phyloP scores from a whole-genome alignment of 2,329 filamentous ascomycete genomes.

The Apiospora koreana region DNA sequence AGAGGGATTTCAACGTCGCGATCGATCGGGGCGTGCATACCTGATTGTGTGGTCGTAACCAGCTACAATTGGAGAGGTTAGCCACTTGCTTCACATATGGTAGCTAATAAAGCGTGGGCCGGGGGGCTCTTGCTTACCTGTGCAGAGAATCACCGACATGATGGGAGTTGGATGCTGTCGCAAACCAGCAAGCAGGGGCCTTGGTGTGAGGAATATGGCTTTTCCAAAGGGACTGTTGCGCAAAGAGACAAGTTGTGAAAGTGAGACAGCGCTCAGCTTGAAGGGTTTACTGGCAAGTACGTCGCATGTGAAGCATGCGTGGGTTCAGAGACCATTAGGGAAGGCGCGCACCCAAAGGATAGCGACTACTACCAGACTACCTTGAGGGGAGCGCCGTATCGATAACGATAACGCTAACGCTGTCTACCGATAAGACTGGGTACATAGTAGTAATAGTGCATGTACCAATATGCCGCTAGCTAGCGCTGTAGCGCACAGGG shows the following conservation, averaged over 20 bases:
- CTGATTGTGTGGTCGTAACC: constrained; percentile 66
- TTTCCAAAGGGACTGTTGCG: not conserved
- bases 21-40: constrained; percentile 37
- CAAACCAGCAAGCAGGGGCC: not conserved
- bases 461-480: not conserved
- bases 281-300: not conserved
- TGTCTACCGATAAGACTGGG: no score
- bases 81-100: not conserved
- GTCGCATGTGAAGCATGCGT: not conserved
- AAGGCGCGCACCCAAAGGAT: not conserved
- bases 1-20: not conserved
- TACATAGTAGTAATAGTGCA: no score
- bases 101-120: not conserved
- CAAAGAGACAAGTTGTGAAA: not conserved
- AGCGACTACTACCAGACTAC: not conserved
- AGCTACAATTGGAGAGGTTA: constrained; percentile 38
- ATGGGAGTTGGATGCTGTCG: not conserved
- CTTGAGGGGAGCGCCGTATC: not conserved
- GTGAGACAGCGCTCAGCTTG: not conserved
- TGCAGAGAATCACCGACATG: constrained; percentile 13
- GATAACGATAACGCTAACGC: not conserved
- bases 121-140: not conserved
- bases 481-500: not conserved
- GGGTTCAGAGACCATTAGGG: not conserved
- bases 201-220: not conserved